phyloP scores from a whole-genome alignment of 78 protist species.

The Pigoraptor vietnamica region DNA sequence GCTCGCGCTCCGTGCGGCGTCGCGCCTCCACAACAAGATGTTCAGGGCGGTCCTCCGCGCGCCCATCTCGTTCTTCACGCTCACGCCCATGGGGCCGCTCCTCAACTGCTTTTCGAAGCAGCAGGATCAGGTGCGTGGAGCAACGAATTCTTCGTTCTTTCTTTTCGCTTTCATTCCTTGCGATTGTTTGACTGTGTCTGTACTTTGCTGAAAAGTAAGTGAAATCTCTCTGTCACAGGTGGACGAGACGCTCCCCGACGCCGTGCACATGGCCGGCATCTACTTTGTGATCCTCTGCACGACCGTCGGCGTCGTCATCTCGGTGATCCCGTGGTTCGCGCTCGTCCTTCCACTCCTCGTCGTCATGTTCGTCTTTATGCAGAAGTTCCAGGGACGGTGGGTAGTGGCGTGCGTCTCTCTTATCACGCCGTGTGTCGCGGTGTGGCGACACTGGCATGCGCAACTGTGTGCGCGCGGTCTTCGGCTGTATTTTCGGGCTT shows the following conservation, averaged over 20 bases:
- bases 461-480: too few relatives aligned
- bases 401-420: too few relatives aligned
- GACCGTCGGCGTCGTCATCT: background rate
- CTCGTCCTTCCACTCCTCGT: background rate
- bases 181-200: background rate
- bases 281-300: background rate
- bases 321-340: background rate
- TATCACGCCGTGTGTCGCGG: too few relatives aligned
- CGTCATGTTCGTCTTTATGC: background rate
- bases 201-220: background rate
- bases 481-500: too few relatives aligned
- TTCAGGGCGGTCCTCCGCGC: background rate
- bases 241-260: conserved; percentile 7
- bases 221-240: background rate
- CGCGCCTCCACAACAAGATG: background rate
- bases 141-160: too few relatives aligned
- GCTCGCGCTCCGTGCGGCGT: background rate
- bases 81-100: conserved; percentile 22
- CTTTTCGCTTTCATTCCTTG: background rate
- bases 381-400: background rate
- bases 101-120: conserved; percentile 27
- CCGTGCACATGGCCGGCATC: background rate
- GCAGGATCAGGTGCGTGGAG: background rate
- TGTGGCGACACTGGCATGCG: too few relatives aligned
- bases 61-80: background rate